Percentiles rank a stretch among this genome's conserved stretches.
Evolutionary conservation across 805 yeast genomes (phyloP).

Genomic region (Wickerhamiella shivajii): DNA sequence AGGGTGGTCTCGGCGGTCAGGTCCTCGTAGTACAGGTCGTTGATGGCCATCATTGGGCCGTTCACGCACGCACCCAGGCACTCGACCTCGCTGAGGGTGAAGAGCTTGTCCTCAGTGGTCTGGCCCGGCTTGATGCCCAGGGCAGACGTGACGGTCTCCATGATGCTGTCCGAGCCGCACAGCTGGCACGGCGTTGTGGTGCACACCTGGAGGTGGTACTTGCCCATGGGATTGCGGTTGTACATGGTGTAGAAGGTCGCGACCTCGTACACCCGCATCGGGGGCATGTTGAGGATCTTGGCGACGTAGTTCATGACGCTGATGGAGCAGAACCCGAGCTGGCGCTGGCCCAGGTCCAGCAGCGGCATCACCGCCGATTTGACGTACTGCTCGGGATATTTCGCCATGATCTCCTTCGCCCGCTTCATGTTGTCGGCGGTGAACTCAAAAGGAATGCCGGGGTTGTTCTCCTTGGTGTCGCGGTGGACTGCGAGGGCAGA

Average conservation of each 20-base stretch:
- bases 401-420: conserved; percentile 60
- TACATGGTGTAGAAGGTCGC: conserved; percentile 89
- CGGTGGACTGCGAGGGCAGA: conserved; percentile 44
- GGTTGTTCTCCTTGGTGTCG: conserved; percentile 53
- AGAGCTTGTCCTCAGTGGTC: conserved; percentile 58
- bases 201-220: conserved; percentile 69
- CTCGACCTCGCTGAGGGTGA: conserved; percentile 77
- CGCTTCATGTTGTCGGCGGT: conserved; percentile 44
- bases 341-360: conserved; percentile 76
- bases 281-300: conserved; percentile 70
- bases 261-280: conserved; percentile 87
- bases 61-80: conserved; percentile 87
- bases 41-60: conserved; percentile 77
- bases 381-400: conserved; percentile 76
- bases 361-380: conserved; percentile 83
- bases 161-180: conserved; percentile 67
- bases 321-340: conserved; percentile 71
- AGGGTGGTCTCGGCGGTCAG: conserved; percentile 53
- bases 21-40: conserved; percentile 75
- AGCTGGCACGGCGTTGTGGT: conserved; percentile 84
- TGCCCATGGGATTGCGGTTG: conserved; percentile 75
- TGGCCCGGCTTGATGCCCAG: conserved; percentile 60
- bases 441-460: conserved; percentile 58
- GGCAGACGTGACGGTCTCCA: conserved; percentile 49
- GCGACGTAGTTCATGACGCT: conserved; percentile 86